phyloP scores from a whole-genome alignment of 1,284 basidiomycete species.

The Leccinum holopus region DNA sequence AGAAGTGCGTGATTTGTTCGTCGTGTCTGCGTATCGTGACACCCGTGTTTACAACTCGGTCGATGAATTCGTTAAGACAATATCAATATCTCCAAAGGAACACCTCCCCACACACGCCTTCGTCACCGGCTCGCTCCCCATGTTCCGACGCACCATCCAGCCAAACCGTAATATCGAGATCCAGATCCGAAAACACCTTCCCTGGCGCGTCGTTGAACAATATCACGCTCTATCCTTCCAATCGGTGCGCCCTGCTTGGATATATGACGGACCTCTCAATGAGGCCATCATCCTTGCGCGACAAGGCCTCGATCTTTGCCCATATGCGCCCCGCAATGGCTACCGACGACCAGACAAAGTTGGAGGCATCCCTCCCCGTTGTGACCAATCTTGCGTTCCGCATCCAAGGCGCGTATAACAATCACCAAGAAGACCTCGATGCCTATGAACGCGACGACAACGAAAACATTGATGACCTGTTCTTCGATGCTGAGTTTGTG shows the following conservation, averaged over 20 bases:
- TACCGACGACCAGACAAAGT: conserved; percentile 61
- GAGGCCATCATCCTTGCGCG: too few relatives aligned
- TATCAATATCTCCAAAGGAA: conserved; percentile 55
- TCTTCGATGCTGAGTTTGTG: conserved; percentile 55
- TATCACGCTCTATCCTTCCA: too few relatives aligned
- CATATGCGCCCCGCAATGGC: conserved; percentile 20
- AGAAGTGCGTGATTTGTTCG: conserved; percentile 91
- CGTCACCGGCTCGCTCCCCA: conserved; percentile 90
- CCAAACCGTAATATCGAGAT: conserved; percentile 71
- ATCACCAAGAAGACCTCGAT: conserved; percentile 53
- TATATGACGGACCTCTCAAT: too few relatives aligned
- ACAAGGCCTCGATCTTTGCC: too few relatives aligned
- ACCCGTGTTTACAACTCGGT: conserved; percentile 87
- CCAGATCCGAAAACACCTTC: conserved; percentile 84
- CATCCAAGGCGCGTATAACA: conserved; percentile 80
- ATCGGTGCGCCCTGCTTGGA: too few relatives aligned
- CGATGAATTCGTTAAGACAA: conserved; percentile 76
- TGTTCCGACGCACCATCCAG: conserved; percentile 84
- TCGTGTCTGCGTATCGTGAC: conserved; percentile 91
- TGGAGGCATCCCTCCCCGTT: conserved; percentile 82
- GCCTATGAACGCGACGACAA: conserved; percentile 54
- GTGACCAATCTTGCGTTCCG: conserved; percentile 88
- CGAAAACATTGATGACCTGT: conserved; percentile 49
- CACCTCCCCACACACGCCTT: conserved; percentile 58
- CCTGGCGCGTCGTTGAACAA: conserved; percentile 50